Base-by-base conservation (phyloP, 192 early-diverging fungal genomes). In the Podila clonocystis region DNA sequence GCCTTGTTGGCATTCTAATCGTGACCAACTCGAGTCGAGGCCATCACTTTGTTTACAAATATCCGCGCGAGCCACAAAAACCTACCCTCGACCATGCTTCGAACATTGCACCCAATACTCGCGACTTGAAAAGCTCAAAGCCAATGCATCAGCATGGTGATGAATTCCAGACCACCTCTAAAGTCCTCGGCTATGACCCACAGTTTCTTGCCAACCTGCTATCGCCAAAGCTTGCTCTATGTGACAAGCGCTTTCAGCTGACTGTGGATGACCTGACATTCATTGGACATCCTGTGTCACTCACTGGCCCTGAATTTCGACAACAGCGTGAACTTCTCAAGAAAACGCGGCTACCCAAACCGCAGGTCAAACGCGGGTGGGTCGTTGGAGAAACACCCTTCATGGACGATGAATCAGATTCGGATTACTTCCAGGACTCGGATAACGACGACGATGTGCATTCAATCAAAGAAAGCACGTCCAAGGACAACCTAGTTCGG, bases 201-300 rank as follows among this genome's bases (percentile, higher is more conserved):
- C 87, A 89, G 30, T 87, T 94, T 61, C 88, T 97, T 31, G 94
- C 95, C 11, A 91, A 96, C 67, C 67, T 95, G n/a, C 88, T 98
- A n/a, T 92, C 94, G 4, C 97, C 97, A 11, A 95, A 93, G 83
- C 84, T 89, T 22, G 84, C 91, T 29, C 85, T 96, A 29, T 91
- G 95, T 76, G 94, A 96, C 73, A 85, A 87, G 57, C 87, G 91
- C 59, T 98, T 98, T 78, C 94, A 96, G 73, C 86, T 98, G 50
- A 87, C 91, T 3, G 91, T 98, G 11, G 94, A 97, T 79, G 91
- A 94, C 52, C 70, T 97, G 62, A 91, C 92, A 12, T 97, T 98
- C 91, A 87, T 94, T 4, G 94, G 94, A 0, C 92, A 93, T 62
- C 91, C 92, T 22, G 75, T 85, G 9, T 78, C 70, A 7, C 49